Percentiles rank a stretch among this genome's conserved stretches.
These are phyloP conservation scores for Venturia effusa DNA, from an alignment of 2,329 filamentous ascomycete genomes.

Conservation along the genomic window DNA sequence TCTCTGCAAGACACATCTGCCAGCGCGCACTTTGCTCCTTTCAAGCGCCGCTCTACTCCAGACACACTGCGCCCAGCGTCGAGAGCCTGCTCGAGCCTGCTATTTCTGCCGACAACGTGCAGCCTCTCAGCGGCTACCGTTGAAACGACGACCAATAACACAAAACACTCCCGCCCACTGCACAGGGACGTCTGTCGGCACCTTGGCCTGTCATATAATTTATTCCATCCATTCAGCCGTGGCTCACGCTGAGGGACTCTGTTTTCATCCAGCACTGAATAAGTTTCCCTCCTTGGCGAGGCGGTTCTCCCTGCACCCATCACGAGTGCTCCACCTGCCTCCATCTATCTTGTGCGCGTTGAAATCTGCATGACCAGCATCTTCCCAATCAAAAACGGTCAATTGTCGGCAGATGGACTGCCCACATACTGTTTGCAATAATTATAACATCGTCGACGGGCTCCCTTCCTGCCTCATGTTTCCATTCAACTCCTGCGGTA, in stretches of 20 bases:
- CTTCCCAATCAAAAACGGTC: neutral
- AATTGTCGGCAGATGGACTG: neutral
- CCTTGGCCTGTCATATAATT: no score
- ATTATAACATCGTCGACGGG: no score
- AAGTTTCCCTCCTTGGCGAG: no score
- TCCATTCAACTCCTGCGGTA: no score
- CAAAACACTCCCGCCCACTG: neutral
- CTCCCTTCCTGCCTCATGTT: no score
- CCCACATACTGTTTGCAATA: neutral
- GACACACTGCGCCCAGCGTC: neutral
- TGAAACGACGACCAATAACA: neutral
- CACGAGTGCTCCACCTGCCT: no score
- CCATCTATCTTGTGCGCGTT: neutral
- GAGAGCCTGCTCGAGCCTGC: neutral
- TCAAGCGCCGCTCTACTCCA: neutral
- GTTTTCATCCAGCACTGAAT: no score
- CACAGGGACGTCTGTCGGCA: no score
- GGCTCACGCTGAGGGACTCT: no score
- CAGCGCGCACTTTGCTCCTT: neutral
- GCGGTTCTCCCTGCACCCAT: no score
- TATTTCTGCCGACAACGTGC: neutral
- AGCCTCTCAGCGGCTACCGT: neutral
- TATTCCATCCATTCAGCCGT: no score
- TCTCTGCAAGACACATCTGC: neutral
- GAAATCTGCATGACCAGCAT: neutral